Conservation (phyloP, 2,329 filamentous ascomycete genomes). For the Phialocephala subalpina region DNA sequence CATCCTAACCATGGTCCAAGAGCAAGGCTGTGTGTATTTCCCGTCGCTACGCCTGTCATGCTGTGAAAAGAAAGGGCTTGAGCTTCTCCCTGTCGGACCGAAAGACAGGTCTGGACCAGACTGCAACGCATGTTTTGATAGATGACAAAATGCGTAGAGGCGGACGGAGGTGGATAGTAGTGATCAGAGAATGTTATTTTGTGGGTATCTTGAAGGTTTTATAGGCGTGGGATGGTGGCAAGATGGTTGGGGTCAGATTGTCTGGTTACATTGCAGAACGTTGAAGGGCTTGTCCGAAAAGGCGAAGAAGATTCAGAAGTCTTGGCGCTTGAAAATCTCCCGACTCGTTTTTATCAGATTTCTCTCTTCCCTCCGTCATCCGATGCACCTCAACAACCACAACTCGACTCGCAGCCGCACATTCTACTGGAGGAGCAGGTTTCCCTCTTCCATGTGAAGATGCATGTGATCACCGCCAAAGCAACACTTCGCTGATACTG, state of each 20-base stretch:
- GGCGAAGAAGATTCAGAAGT: neutral
- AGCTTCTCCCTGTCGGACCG: neutral
- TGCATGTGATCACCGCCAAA: neutral
- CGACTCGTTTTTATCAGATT: neutral
- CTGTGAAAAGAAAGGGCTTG: neutral
- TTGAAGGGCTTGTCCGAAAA: constrained; percentile 8
- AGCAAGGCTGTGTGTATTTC: constrained; percentile 6
- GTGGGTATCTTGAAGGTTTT: neutral
- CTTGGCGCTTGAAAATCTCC: neutral
- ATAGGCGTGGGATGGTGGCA: neutral
- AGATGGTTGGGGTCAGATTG: neutral
- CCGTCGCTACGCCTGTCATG: constrained; percentile 20
- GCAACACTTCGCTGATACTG: neutral
- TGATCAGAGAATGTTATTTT: neutral
- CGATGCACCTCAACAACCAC: neutral
- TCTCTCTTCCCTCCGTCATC: neutral
- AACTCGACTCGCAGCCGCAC: neutral
- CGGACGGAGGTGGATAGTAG: neutral
- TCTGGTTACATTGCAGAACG: neutral
- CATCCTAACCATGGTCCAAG: constrained; percentile 10
- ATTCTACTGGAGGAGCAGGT: neutral
- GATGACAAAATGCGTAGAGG: neutral
- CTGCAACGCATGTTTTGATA: neutral
- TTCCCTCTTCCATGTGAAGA: constrained; percentile 11
- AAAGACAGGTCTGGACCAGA: neutral